Percentiles rank a stretch among this genome's conserved stretches.
These are phyloP conservation scores for Fusarium tjaetaba DNA, from an alignment of 2,329 filamentous ascomycete genomes.

Conservation along the genomic window DNA sequence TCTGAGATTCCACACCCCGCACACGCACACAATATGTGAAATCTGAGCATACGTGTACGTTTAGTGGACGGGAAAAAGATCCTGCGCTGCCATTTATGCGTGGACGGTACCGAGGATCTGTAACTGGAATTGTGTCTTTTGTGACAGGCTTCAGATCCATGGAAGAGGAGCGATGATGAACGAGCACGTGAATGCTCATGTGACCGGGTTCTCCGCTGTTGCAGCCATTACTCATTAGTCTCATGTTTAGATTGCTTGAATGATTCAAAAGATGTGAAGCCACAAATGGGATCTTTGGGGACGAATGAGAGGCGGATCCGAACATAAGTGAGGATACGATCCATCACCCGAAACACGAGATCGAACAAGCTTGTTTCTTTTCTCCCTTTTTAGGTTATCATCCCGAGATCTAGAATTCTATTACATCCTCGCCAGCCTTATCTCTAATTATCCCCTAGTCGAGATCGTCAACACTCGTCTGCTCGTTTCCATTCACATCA, in stretches of 20 bases:
- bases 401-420: not conserved
- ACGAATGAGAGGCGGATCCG: not conserved
- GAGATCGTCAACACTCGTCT: slow-evolving; percentile 55
- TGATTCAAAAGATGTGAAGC: not conserved
- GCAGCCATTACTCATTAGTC: not conserved
- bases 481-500: slow-evolving; percentile 24
- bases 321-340: not conserved
- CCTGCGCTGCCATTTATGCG: not conserved
- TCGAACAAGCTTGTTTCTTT: not conserved
- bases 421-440: not conserved
- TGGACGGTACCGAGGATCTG: not conserved
- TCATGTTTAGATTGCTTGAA: not conserved
- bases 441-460: slow-evolving; percentile 47
- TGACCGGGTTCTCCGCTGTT: not conserved
- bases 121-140: not conserved
- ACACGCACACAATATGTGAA: not conserved
- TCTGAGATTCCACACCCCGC: slow-evolving; percentile 21
- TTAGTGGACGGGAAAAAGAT: not conserved
- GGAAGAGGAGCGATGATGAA: not conserved
- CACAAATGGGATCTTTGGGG: not conserved
- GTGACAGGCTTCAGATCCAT: not conserved
- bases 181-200: not conserved
- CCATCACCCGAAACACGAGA: not conserved
- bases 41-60: not conserved
- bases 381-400: not conserved